A percentile compares a stretch with the other conserved stretches of the same genome.
Evolutionary conservation across 352 stramenopile genomes (phyloP).

Genomic region (Phytophthora rubi): DNA sequence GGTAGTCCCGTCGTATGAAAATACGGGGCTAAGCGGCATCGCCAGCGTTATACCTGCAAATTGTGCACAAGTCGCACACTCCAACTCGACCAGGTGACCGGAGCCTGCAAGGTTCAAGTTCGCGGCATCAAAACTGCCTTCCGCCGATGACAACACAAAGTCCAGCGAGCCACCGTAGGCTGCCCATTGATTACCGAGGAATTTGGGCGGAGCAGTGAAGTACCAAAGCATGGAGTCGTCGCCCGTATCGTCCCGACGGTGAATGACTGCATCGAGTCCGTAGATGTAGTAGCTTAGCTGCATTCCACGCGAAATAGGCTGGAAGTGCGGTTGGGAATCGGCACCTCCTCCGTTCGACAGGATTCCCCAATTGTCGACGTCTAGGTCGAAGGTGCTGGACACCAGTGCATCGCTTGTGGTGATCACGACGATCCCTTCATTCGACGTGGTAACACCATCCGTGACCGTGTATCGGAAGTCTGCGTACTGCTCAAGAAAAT

Average conservation of each 20-base stretch:
- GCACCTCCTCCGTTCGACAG: constrained; percentile 61
- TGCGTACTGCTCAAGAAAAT: constrained; percentile 58
- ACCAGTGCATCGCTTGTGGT: constrained; percentile 73
- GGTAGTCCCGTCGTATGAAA: constrained; percentile 82
- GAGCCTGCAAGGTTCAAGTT: constrained; percentile 80
- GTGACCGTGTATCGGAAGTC: constrained; percentile 90
- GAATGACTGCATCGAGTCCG: constrained; percentile 71
- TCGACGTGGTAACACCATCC: constrained; percentile 66
- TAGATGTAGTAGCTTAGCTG: constrained; percentile 92
- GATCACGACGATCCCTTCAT: constrained; percentile 82
- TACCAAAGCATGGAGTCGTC: constrained; percentile 88
- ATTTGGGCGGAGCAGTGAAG: constrained; percentile 85
- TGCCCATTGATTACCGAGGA: constrained; percentile 88
- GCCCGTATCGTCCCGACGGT: constrained; percentile 61
- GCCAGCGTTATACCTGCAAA: constrained; percentile 86
- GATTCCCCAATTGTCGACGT: constrained; percentile 82
- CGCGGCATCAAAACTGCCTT: constrained; percentile 81
- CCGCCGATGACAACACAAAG: constrained; percentile 91
- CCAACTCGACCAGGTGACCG: constrained; percentile 81
- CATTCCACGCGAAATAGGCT: constrained; percentile 70
- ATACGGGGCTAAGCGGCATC: constrained; percentile 80
- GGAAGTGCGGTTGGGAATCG: constrained; percentile 37
- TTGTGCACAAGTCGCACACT: constrained; percentile 85
- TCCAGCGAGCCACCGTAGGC: constrained; percentile 90
- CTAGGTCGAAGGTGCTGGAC: constrained; percentile 83